Base-by-base conservation (phyloP, 345 rosid species). In the Aquilaria sinensis region DNA sequence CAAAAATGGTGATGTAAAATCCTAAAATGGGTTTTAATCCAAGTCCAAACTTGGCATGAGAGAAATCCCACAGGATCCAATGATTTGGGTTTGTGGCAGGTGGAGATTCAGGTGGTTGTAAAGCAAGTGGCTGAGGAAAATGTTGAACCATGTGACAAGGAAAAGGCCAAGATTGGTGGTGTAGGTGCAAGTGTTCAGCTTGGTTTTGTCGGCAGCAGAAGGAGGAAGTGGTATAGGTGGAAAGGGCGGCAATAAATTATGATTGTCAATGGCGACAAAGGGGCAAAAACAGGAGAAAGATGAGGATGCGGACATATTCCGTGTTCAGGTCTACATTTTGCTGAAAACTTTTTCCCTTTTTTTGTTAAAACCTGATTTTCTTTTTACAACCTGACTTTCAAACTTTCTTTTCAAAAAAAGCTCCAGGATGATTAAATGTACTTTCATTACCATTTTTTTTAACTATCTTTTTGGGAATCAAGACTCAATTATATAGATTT, bases 21-120 rank as follows among this genome's bases (percentile, higher is more conserved):
- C 93, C 91, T 31, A 95, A 86, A 23, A 73, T 67, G 5, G 99
- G 93, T 58, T 90, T 96, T n/a, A 95, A 84, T 3, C 99, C 88
- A 34, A 89, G 77, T 60, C 92, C 91, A 71, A 90, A 90, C 69
- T 76, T 85, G 30, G 92, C 96, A 16, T 77, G 65, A 6, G 95
- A 74, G 8, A 94, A 76, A 65, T 94, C 96, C 97, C 97, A 94
- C 13, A 75, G 82, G 72, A 94, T 70, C 51, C 77, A 83, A 58
- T 82, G 61, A 63, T 63, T 68, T 1, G 84, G 70, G 0, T 66
- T 29, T 10, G 45, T 16, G 23, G 71, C 31, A 52, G 84, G 74
- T 80, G 87, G 77, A 84, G 95, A 56, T 78, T 70, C 74, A 90
- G 92, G 65, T 80, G 74, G 61, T 23, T 1, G 23, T 23, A 23